Evolutionary conservation across 352 stramenopile species (phyloP), one percentile per base, ranked within the genome.

Genomic region (Pythium dissimile): DNA sequence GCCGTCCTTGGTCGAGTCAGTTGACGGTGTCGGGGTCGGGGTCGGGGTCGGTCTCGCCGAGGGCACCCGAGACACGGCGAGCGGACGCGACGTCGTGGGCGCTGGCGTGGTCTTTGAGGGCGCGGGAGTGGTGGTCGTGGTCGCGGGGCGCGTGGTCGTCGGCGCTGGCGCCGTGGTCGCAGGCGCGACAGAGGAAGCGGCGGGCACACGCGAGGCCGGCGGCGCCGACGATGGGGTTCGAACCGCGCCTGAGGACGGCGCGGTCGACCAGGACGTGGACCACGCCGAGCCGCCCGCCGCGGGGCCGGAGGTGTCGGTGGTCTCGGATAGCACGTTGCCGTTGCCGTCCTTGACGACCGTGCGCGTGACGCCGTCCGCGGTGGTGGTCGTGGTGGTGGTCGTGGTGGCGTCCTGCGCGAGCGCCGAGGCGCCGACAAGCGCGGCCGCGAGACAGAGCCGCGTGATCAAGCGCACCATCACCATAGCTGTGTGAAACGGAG

Each of bases 251-350:
- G 47, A 32, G 31, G 20, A 41, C 32, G 26, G 32, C 41, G 47
- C 47, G 20, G 32, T 54, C 47, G 47, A 44, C 47, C 47, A 54
- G 47, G 32, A 44, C 30, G 47, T 54, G 20, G 32, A 42, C 32
- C 12, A 44, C 32, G 28, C 20, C 26, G 11, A 27, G 26, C 44
- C 41, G 32, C 34, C 30, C 31, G 2, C 16, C 12, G 11, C 20
- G 32, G 47, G n/a, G 12, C 30, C 47, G 2, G 7, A 4, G 4
- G 20, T 28, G 31, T 2, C 18, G 32, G 32, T 41, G 34, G 34
- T 41, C 34, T 41, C 34, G 34, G 34, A 41, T 12, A 41, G 16
- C 12, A 41, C 13, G 12, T 41, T 41, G 34, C 34, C 34, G 12
- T 12, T 41, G 34, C 34, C 20, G 34, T 41, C 34, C 34, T 41